Evolutionary conservation across 345 rosid species (phyloP), one percentile per base, ranked within the genome.

Genomic region (Turnera subulata): DNA sequence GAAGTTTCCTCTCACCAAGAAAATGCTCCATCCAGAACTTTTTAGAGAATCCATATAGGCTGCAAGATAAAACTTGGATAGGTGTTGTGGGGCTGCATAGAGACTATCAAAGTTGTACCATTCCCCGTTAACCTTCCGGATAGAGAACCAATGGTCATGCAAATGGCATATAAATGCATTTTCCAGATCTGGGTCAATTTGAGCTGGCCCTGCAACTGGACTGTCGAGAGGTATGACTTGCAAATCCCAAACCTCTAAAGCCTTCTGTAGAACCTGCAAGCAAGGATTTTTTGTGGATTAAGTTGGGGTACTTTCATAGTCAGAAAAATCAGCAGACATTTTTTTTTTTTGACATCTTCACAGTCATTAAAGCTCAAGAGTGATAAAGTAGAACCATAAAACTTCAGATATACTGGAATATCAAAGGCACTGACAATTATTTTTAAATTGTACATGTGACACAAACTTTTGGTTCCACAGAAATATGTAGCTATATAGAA

Each of bases 81-180:
- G 79, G 70, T 93, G 91, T 67, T 81, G 82, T 0, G 97, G 97
- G 0, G 97, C 99, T 11, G 95, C 84, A 26, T 76, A 81, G 19
- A 89, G 93, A 65, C 99, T 93, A 73, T 93, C 96, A 15, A 93
- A 93, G 68, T 93, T 93, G 33, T 93, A 93, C 97, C 97, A 87
- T 50, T 93, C 99, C 8, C 85, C 83, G 19, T 80, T 84, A 55
- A 84, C 97, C 74, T 87, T 85, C 72, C 96, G 78, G 61, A 87
- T 89, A 66, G 94, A 89, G 68, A 89, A 89, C 97, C 97, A 87
- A 60, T 93, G 97, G 72, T 93, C 91, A 64, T 85, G 96, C 80
- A 93, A 70, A 68, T 93, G 99, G 58, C 97, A 93, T 52, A 93
- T 84, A 56, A 93, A 93, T 16, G 96, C 97, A 20, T 76, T 85